These are phyloP conservation scores for Penicillium corylophilum DNA, from an alignment of 2,329 filamentous ascomycete species.

Conservation along the genomic window DNA sequence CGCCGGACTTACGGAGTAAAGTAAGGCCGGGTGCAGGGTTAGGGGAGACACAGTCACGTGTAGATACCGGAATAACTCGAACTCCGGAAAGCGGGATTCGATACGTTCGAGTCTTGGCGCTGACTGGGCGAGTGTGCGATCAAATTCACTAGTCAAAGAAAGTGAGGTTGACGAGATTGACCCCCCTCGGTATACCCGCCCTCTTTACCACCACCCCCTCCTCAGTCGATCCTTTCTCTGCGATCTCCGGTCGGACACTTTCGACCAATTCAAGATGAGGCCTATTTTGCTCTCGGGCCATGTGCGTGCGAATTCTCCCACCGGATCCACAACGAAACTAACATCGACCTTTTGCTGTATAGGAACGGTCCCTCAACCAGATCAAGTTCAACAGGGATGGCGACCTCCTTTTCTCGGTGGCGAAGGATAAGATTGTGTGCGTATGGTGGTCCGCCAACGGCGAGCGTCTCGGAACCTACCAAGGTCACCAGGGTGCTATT, in stretches of 20 bases:
- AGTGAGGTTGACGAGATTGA: conserved; percentile 32
- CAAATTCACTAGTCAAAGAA: conserved; percentile 40
- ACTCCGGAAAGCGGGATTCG: conserved; percentile 22
- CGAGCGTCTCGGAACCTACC: conserved; percentile 94
- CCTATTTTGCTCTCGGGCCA: conserved; percentile 95
- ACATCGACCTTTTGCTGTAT: conserved; percentile 19
- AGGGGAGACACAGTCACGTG: conserved; percentile 31
- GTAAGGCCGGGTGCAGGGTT: conserved; percentile 12
- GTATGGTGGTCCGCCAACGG: conserved; percentile 97
- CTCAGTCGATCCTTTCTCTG: conserved; percentile 23
- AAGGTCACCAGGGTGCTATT: conserved; percentile 94
- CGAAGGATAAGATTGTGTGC: conserved; percentile 96
- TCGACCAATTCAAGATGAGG: conserved; percentile 68
- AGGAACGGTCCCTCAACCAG: conserved; percentile 92
- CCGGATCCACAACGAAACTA: conserved; percentile 25
- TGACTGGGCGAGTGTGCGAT: conserved; percentile 41
- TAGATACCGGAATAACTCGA: conserved; percentile 27
- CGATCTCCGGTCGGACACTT: conserved; percentile 21
- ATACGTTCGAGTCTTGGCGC: conserved; percentile 35
- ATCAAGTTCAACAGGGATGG: conserved; percentile 95
- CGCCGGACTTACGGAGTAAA: not conserved
- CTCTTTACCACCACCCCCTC: conserved; percentile 17
- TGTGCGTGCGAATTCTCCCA: conserved; percentile 49
- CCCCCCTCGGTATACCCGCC: conserved; percentile 28
- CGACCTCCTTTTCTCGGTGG: conserved; percentile 92